phyloP scores from a whole-genome alignment of 1,139 yeast species.

The Ogataea hybrid region DNA sequence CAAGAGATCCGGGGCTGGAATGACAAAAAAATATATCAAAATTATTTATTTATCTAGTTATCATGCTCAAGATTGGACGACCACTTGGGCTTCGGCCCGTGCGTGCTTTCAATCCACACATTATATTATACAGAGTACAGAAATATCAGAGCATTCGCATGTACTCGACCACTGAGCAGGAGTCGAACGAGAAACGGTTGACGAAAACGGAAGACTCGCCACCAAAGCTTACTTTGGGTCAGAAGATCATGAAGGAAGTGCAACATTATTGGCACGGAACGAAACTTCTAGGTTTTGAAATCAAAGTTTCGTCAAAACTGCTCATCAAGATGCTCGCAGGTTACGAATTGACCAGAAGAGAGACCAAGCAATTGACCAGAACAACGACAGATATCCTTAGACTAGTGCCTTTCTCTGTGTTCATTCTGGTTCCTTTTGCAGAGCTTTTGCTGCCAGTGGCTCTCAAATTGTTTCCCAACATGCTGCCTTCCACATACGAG shows the following conservation, averaged over 20 bases:
- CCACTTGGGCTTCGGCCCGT: not conserved
- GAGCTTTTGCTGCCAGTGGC: conserved; percentile 54
- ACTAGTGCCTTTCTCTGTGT: conserved; percentile 54
- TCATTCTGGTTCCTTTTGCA: conserved; percentile 53
- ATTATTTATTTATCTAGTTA: not conserved
- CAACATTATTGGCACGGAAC: conserved; percentile 58
- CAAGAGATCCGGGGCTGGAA: not conserved
- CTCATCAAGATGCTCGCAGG: conserved; percentile 51
- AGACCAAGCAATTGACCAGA: conserved; percentile 49
- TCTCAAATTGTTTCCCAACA: conserved; percentile 51
- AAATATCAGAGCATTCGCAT: not conserved
- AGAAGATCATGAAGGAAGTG: conserved; percentile 52
- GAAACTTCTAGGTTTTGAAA: conserved; percentile 52
- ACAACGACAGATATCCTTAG: conserved; percentile 50
- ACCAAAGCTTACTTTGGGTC: conserved; percentile 40
- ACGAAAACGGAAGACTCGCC: conserved; percentile 6
- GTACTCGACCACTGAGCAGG: conserved; percentile 3
- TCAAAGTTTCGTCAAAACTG: conserved; percentile 51
- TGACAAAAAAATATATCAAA: conserved; percentile 5
- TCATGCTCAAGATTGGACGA: conserved; percentile 5
- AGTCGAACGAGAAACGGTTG: conserved; percentile 1
- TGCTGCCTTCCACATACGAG: conserved; percentile 56
- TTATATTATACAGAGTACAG: not conserved
- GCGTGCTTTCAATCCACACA: not conserved
- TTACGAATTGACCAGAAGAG: conserved; percentile 53